Percentiles rank a stretch among this genome's conserved stretches.
These are phyloP conservation scores for Colletotrichum caudatum DNA, from an alignment of 2,329 filamentous ascomycete species.

Conservation along the genomic window DNA sequence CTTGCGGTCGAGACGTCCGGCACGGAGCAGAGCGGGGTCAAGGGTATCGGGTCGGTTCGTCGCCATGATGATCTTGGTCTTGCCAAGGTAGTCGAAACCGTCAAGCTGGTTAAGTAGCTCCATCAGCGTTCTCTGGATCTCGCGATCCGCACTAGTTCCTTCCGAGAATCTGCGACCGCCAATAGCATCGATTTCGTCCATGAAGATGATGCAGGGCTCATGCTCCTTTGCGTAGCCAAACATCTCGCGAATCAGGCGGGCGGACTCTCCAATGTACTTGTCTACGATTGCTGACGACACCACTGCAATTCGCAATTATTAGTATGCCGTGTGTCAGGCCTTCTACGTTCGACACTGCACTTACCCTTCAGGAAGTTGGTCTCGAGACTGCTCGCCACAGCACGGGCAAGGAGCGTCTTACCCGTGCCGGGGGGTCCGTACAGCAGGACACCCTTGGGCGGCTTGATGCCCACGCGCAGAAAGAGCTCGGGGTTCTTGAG, in stretches of 20 bases:
- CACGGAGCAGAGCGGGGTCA: slow-evolving; percentile 91
- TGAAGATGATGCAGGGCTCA: slow-evolving; percentile 99
- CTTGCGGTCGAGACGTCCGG: slow-evolving; percentile 94
- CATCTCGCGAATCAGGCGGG: slow-evolving; percentile 97
- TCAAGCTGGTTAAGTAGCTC: slow-evolving; percentile 98
- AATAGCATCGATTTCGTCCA: slow-evolving; percentile 99
- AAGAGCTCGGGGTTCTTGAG: slow-evolving; percentile 99
- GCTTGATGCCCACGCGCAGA: slow-evolving; percentile 96
- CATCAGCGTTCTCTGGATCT: slow-evolving; percentile 99
- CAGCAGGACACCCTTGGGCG: slow-evolving; percentile 94
- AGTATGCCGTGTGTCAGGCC: slow-evolving; percentile 28
- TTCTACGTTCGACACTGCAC: slow-evolving; percentile 40
- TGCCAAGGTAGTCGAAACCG: slow-evolving; percentile 98
- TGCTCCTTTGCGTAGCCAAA: slow-evolving; percentile 99
- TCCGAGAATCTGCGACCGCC: slow-evolving; percentile 96
- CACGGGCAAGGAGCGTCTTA: slow-evolving; percentile 93
- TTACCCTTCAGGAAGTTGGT: slow-evolving; percentile 98
- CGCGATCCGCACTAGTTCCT: slow-evolving; percentile 95
- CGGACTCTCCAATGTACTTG: slow-evolving; percentile 99
- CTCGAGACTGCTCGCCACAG: slow-evolving; percentile 94
- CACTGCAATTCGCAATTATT: slow-evolving; percentile 65
- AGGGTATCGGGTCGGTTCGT: slow-evolving; percentile 97
- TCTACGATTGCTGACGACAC: slow-evolving; percentile 99
- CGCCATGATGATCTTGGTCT: slow-evolving; percentile 99
- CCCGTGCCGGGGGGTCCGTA: slow-evolving; percentile 97